A percentile compares a stretch with the other conserved stretches of the same genome.
Evolutionary conservation across 495 filamentous ascomycete species (phyloP).

Genomic region (Penicillium turbatum): DNA sequence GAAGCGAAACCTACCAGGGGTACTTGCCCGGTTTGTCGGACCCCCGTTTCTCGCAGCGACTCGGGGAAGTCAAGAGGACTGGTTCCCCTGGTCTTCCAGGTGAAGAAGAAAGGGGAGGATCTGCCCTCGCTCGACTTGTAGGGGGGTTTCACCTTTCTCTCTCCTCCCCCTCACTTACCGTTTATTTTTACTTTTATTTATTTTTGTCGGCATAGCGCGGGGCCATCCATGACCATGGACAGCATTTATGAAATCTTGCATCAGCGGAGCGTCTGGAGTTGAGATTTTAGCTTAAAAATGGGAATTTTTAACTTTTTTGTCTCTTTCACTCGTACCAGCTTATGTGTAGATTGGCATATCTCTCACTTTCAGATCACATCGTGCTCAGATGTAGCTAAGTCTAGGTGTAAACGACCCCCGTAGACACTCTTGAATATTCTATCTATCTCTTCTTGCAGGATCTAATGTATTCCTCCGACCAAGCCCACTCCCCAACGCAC

Average conservation of each 20-base stretch:
- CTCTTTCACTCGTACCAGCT: too few species aligned
- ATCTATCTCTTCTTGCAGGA: conserved; percentile 16
- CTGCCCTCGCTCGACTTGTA: not conserved
- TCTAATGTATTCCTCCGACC: conserved; percentile 68
- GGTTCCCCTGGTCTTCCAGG: conserved; percentile 55
- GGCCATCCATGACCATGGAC: not conserved
- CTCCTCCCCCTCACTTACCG: too few species aligned
- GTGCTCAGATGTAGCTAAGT: not conserved
- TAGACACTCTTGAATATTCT: too few species aligned
- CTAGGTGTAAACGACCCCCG: too few species aligned
- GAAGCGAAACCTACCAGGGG: conserved; percentile 26
- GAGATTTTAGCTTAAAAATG: too few species aligned
- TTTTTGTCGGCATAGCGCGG: conserved; percentile 2
- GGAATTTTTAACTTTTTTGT: too few species aligned
- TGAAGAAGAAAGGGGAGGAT: conserved; percentile 28
- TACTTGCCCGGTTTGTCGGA: conserved; percentile 48
- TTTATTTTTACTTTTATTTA: not conserved
- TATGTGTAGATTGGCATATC: too few species aligned
- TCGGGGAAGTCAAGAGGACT: conserved; percentile 30
- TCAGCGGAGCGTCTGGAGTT: not conserved
- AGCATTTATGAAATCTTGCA: not conserved
- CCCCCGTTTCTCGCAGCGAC: conserved; percentile 32
- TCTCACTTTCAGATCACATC: not conserved
- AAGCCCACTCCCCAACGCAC: conserved; percentile 41
- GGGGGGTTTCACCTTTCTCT: too few species aligned